Evolutionary conservation across 352 stramenopile genomes (phyloP).

Genomic region (Globisporangium cylindrosporum): DNA sequence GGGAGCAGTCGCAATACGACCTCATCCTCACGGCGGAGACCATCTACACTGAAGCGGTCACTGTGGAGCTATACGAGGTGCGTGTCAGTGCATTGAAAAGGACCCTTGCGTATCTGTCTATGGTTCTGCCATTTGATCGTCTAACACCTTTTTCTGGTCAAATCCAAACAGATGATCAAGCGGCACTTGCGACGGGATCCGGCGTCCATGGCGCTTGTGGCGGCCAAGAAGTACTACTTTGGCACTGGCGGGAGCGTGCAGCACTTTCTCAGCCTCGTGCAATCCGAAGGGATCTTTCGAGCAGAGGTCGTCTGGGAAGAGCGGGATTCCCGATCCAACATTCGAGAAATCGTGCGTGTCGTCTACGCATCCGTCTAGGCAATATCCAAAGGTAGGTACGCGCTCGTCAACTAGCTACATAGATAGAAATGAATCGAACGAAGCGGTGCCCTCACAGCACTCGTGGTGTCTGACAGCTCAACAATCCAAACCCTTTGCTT

Average conservation of each 20-base stretch:
- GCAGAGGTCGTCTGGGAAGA: slow-evolving; percentile 71
- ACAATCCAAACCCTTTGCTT: slow-evolving; percentile 1
- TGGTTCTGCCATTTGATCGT: background rate
- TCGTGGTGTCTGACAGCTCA: background rate
- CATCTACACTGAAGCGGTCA: slow-evolving; percentile 81
- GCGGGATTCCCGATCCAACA: slow-evolving; percentile 69
- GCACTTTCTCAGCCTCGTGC: slow-evolving; percentile 69
- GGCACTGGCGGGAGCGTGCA: slow-evolving; percentile 84
- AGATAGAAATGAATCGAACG: background rate
- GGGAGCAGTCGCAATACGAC: slow-evolving; percentile 53
- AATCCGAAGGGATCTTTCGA: slow-evolving; percentile 39
- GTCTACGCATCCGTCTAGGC: slow-evolving; percentile 21
- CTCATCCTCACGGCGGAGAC: slow-evolving; percentile 84
- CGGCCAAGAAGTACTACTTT: slow-evolving; percentile 88
- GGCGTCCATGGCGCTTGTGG: slow-evolving; percentile 55
- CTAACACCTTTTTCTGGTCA: background rate
- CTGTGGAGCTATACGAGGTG: slow-evolving; percentile 66
- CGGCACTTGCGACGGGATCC: slow-evolving; percentile 48
- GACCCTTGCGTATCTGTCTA: background rate
- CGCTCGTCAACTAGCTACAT: background rate
- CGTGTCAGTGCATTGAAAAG: background rate
- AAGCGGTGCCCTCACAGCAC: background rate
- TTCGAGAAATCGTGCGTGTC: slow-evolving; percentile 77
- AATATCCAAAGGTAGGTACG: background rate
- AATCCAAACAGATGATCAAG: slow-evolving; percentile 59